Base-by-base conservation (phyloP, 352 stramenopile species). In the Globisporangium okanoganense region DNA sequence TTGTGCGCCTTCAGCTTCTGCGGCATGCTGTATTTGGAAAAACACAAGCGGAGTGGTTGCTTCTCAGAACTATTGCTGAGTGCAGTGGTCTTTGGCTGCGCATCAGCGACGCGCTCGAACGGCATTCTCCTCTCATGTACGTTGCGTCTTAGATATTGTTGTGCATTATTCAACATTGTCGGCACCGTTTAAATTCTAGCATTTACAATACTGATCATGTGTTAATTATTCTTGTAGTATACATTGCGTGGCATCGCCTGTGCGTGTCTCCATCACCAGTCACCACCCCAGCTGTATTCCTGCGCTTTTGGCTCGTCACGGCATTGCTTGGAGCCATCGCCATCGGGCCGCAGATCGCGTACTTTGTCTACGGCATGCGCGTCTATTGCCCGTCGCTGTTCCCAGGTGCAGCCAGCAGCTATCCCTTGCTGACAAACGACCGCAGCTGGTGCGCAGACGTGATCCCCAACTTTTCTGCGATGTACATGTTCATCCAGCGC, bases 401-500 rank as follows among this genome's bases (percentile, higher is more conserved):
- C 2, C 70, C 49, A 24, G 61, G 25, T 36, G 50, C 56, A 27
- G 58, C 44, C 13, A 20, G 43, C 13, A 53, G 12, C 29, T 13
- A 56, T 12, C 64, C 66, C 2, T 27, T 60, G 6, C 36, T 75
- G n/a, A 62, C 58, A 9, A 13, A 62, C 4, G 78, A 92, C 47
- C 84, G 85, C 18, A 78, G 72, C 40, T 96, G 88, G 87, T 96
- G 88, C 53, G 47, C 41, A 1, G 50, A 76, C 3, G 71, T 73
- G 8, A 16, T 95, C 10, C 85, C 85, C 33, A 95, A 92, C 58
- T 72, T 90, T 51, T 84, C 79, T 38, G 82, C 90, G 45, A 87
- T 98, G 67, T 99, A 99, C 80, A 82, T 85, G 66, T 94, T 97
- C 63, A 89, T 98, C 59, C 96, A 99, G 82, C 75, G 76, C 31